Evolutionary conservation across 345 rosid species (phyloP), one percentile per base, ranked within the genome.

Genomic region (Erysimum cheiranthoides): DNA sequence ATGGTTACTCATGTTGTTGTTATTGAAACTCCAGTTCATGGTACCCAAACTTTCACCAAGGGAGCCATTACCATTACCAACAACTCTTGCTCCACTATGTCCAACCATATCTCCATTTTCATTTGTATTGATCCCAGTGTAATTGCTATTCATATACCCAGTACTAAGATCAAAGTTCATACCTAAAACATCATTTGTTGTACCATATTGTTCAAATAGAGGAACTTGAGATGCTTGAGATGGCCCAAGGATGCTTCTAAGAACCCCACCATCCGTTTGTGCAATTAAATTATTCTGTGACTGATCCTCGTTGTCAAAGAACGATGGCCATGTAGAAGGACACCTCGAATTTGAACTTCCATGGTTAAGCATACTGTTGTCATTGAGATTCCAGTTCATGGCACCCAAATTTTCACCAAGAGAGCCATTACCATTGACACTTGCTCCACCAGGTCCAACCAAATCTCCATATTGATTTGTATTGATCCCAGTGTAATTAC

Each of bases 181-280:
- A 56, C 71, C 77, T 21, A 32, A 32, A 9, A 13, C 56, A 53
- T 28, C 3, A 12, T 16, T 73, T 54, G 60, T 5, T 27, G 56
- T 43, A 53, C 40, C 73, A 66, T 36, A 57, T 6, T 57, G 34
- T 66, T 51, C 60, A 57, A 35, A 36, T 3, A 3, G 17, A 57
- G 54, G 67, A 66, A 32, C 21, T 13, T 66, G 50, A 43, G 30
- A 56, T 6, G 17, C 58, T 46, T 74, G 72, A 66, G 59, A 36
- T 58, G 40, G n/a, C 2, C 13, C 8, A 1, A 40, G 11, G 21
- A 13, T 6, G 62, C 27, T 39, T 17, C 16, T 64, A 50, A 25
- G 50, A 69, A 27, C 31, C 63, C 45, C 16, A 42, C 4, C 56
- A 25, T 28, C 6, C 13, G 18, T 28, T 43, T 61, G 70, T 4